phyloP scores from a whole-genome alignment of 306 rosid genomes.

The Dicorynia guianensis region DNA sequence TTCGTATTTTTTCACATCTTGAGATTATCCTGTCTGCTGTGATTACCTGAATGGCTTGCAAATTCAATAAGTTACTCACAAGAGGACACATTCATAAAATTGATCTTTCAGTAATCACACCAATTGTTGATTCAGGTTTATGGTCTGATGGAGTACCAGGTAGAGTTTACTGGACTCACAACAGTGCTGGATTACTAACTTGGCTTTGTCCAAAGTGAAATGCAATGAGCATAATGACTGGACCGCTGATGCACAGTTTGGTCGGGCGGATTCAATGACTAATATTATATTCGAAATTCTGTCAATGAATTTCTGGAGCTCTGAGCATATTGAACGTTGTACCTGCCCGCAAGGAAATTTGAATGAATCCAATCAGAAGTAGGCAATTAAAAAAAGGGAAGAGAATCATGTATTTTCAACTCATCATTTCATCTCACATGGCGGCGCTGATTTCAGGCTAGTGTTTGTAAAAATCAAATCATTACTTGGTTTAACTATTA shows the following conservation, averaged over 20 bases:
- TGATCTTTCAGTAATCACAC: background rate
- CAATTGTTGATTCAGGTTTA: too few species aligned
- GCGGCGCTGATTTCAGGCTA: background rate
- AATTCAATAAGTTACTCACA: too few species aligned
- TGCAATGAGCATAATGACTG: conserved; percentile 41
- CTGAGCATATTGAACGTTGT: conserved; percentile 38
- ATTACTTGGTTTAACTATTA: too few species aligned
- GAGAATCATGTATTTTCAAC: too few species aligned
- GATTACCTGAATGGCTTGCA: conserved; percentile 39
- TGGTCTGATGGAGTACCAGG: conserved; percentile 30
- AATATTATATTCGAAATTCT: conserved; percentile 36
- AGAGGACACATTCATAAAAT: background rate
- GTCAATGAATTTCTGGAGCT: conserved; percentile 34
- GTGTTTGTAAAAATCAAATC: background rate
- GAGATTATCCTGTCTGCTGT: conserved; percentile 21
- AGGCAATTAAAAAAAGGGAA: background rate
- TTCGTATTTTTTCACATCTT: conserved; percentile 38
- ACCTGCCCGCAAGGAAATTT: conserved; percentile 33
- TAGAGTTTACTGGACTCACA: conserved; percentile 52
- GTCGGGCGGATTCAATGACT: conserved; percentile 42
- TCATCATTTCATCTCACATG: background rate
- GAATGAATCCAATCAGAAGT: background rate
- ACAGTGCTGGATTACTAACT: conserved; percentile 37
- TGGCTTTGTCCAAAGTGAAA: conserved; percentile 33
- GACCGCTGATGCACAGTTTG: conserved; percentile 33